Conservation (phyloP, 129 eudicot genomes). For the Logfia minima region DNA sequence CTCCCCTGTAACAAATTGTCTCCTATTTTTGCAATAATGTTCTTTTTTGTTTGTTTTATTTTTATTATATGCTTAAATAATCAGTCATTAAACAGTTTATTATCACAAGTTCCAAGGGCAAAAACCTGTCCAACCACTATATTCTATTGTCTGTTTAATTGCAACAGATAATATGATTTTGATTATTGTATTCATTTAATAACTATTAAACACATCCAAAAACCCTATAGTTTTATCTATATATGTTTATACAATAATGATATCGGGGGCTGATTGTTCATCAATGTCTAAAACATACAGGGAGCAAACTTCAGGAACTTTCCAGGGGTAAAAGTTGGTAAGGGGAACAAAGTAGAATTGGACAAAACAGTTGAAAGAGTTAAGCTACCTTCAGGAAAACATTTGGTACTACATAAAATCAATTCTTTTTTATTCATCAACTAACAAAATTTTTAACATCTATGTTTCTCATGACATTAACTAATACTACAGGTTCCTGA, state of each 20-base stretch:
- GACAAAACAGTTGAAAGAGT: constrained; percentile 48
- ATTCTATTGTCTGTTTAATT: too few species aligned
- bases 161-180: too few species aligned
- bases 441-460: background rate
- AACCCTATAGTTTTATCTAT: background rate
- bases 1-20: too few species aligned
- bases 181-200: too few species aligned
- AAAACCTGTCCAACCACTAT: too few species aligned
- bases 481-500: constrained; percentile 49
- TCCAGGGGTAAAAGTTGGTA: constrained; percentile 53
- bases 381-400: constrained; percentile 56
- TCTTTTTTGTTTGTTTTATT: too few species aligned
- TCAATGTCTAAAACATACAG: constrained; percentile 32
- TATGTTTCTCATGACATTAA: constrained; percentile 1
- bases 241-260: background rate
- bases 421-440: background rate
- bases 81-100: too few species aligned
- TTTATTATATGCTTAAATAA: too few species aligned
- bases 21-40: too few species aligned
- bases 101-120: too few species aligned
- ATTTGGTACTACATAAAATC: constrained; percentile 42
- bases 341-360: constrained; percentile 43
- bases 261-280: background rate
- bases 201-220: too few species aligned
- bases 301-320: constrained; percentile 72